Base-by-base conservation (phyloP, 1,284 basidiomycete genomes). In the Cryptococcus jaspeensis region DNA sequence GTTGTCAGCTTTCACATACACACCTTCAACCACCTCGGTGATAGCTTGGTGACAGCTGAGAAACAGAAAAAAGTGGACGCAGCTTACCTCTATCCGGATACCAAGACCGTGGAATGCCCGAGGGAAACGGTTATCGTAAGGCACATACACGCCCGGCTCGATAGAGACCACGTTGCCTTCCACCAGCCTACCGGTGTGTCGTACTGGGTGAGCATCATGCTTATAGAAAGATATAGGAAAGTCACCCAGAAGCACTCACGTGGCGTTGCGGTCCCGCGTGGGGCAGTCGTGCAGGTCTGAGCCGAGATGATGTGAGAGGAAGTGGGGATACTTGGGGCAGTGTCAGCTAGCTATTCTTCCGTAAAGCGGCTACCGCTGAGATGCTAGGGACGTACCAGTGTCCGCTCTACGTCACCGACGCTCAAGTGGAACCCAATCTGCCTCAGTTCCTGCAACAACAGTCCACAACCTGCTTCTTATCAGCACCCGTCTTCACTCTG, bases 21-120 rank as follows among this genome's bases (percentile, higher is more conserved):
- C 46, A 37, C 36, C 25, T 39, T 13, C 43, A 47, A 37, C 23
- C 8, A 38, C 37, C 18, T 13, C 40, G 16, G 16, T 45, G 40
- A 12, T 13, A 32, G n/a, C n/a, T n/a, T 39, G 49, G 42, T 40
- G 22, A 47, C 22, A 43, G 11, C 22, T 32, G 22, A 35, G 7
- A 32, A 35, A 20, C 15, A 49, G 7, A 39, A 37, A 43, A 18
- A 5, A 20, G 11, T 23, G n/a, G n/a, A 23, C 3, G 8, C 20
- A 32, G 68, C 78, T 43, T 59, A 86, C 88, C 81, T 96, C 92
- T 69, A 96, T 91, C 46, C 93, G 84, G 59, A 96, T 86, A 5
- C 90, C 91, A 25, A 94, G 83, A 60, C 91, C 88, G 65, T 93
- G 92, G 77, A 91, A 97, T 55, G 84, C 84, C 62, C 84, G 87